phyloP scores from a whole-genome alignment of 73 alveolate genomes.

The Stentor roeselii region DNA sequence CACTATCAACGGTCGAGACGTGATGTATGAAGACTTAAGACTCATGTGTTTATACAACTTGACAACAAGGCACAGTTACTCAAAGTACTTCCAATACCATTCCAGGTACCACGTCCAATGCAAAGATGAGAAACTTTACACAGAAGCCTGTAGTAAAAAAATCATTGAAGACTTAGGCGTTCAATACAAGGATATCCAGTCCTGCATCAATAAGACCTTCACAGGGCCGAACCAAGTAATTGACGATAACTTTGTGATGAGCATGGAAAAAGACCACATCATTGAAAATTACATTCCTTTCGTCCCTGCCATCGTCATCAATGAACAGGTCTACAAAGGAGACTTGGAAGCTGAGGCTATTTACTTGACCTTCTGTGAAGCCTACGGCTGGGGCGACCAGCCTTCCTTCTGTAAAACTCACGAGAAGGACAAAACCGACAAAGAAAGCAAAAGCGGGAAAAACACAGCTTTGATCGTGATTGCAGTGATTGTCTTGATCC shows the following conservation, averaged over 20 bases:
- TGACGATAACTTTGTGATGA: conserved; percentile 6
- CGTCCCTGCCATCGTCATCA: not conserved
- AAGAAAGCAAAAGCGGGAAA: not conserved
- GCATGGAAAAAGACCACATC: not conserved
- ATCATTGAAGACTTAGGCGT: not conserved
- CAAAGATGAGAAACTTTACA: not conserved
- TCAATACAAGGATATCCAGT: not conserved
- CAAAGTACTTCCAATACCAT: not conserved
- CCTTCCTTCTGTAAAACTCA: not conserved
- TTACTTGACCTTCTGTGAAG: not conserved
- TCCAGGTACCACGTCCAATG: not conserved
- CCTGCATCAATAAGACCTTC: not conserved
- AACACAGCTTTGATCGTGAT: not conserved
- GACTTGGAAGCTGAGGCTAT: conserved; percentile 9
- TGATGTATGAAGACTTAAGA: conserved; percentile 6
- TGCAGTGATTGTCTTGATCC: not conserved
- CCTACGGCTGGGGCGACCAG: not conserved
- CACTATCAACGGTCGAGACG: not conserved
- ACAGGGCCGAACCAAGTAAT: not conserved
- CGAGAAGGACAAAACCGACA: not conserved
- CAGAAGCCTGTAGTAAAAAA: not conserved
- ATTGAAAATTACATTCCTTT: not conserved
- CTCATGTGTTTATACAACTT: not conserved
- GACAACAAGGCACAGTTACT: not conserved
- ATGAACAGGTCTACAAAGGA: not conserved